Evolutionary conservation across 257 asterid genomes (phyloP).

Genomic region (Capsicum pubescens): DNA sequence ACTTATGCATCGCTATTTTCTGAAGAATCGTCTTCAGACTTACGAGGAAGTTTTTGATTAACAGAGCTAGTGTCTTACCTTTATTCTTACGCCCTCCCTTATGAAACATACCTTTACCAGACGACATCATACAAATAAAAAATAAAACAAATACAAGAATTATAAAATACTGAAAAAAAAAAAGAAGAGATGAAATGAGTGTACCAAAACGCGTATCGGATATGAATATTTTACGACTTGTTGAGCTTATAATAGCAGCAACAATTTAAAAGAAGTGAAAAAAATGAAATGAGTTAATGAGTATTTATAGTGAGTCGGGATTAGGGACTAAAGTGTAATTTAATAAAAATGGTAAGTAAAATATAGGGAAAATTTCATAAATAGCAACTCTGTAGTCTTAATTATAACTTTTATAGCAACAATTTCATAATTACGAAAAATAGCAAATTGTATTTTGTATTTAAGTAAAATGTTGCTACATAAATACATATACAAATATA

Average conservation of each 20-base stretch:
- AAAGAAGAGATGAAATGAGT: neutral
- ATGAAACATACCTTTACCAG: neutral
- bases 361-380: too few relatives aligned
- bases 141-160: neutral
- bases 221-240: neutral
- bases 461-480: too few relatives aligned
- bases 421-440: too few relatives aligned
- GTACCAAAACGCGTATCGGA: neutral
- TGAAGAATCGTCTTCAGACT: neutral
- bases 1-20: neutral
- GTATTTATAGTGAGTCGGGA: neutral
- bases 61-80: too few relatives aligned
- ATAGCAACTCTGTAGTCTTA: too few relatives aligned
- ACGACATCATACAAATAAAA: neutral
- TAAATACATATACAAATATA: too few relatives aligned
- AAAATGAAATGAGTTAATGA: neutral
- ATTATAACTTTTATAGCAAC: too few relatives aligned
- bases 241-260: neutral
- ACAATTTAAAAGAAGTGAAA: neutral
- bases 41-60: neutral
- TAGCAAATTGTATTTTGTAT: too few relatives aligned
- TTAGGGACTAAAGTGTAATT: neutral
- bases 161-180: neutral
- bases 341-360: neutral
- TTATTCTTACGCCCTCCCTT: neutral